Evolutionary conservation across 371 early-diverging fungal genomes (phyloP).

Genomic region (Blyttiomyces sp.): DNA sequence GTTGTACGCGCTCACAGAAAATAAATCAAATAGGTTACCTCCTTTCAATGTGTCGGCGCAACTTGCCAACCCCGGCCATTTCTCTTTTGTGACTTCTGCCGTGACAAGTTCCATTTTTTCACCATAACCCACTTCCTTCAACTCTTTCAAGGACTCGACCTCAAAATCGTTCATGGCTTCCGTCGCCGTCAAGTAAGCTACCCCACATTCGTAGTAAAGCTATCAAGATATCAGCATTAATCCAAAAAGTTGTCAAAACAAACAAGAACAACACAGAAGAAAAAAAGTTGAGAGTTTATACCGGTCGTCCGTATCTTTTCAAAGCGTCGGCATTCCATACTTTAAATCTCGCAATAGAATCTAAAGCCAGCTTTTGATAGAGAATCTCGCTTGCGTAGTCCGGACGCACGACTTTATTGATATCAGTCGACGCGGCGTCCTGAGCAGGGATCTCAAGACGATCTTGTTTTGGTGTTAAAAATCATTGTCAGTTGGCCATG

Average conservation of each 20-base stretch:
- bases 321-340: slow-evolving; percentile 52
- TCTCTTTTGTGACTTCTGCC: no score
- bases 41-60: no score
- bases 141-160: slow-evolving; percentile 21
- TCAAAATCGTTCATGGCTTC: slow-evolving; percentile 36
- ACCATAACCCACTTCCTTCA: no score
- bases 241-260: not conserved
- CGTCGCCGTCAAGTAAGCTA: slow-evolving; percentile 27
- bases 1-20: no score
- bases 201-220: slow-evolving; percentile 45
- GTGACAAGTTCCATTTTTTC: no score
- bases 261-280: not conserved
- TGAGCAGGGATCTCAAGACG: slow-evolving; percentile 16
- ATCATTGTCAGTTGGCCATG: not conserved
- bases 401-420: slow-evolving; percentile 21
- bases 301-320: no score
- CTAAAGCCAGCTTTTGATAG: slow-evolving; percentile 36
- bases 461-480: slow-evolving; percentile 4
- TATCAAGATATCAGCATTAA: slow-evolving; percentile 8
- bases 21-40: no score
- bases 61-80: no score
- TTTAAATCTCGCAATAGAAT: slow-evolving; percentile 46
- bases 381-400: slow-evolving; percentile 5
- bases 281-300: not conserved
- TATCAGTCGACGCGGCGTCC: slow-evolving; percentile 19